Evolutionary conservation across 345 rosid species (phyloP).

Genomic region (Hibiscus mutabilis): DNA sequence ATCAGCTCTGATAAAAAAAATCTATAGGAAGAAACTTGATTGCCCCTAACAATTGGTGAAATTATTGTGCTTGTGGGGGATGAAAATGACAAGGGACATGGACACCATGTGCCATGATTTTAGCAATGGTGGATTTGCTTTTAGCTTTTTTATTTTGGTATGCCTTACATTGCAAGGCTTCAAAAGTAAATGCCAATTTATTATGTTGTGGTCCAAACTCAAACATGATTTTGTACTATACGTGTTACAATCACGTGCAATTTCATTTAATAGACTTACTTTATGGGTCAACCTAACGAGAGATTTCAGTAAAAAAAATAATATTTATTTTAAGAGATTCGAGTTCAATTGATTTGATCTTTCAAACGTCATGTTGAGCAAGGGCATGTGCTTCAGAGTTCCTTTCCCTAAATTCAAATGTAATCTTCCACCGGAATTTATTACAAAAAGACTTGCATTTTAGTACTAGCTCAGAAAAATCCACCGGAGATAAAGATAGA

Average conservation of each 20-base stretch:
- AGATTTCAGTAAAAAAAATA: too few relatives aligned
- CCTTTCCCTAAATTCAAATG: too few relatives aligned
- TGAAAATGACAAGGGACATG: constrained; percentile 3
- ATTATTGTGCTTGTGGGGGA: neutral
- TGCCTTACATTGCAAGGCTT: constrained; percentile 5
- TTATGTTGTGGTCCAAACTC: neutral
- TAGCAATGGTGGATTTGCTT: neutral
- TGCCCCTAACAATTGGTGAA: neutral
- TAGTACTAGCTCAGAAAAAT: too few relatives aligned
- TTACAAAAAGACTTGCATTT: too few relatives aligned
- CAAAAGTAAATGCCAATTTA: neutral
- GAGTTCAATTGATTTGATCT: too few relatives aligned
- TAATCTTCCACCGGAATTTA: too few relatives aligned
- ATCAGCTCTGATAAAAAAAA: neutral
- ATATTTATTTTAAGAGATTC: too few relatives aligned
- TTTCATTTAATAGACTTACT: neutral
- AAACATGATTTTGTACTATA: neutral
- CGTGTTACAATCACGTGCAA: neutral
- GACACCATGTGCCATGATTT: constrained; percentile 4
- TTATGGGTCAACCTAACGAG: too few relatives aligned
- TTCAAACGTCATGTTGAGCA: too few relatives aligned
- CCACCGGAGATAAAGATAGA: too few relatives aligned
- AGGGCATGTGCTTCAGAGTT: too few relatives aligned
- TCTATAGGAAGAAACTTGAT: neutral
- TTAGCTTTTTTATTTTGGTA: neutral